phyloP scores from a whole-genome alignment of 768 basidiomycete genomes.

The Dioszegia crocea region DNA sequence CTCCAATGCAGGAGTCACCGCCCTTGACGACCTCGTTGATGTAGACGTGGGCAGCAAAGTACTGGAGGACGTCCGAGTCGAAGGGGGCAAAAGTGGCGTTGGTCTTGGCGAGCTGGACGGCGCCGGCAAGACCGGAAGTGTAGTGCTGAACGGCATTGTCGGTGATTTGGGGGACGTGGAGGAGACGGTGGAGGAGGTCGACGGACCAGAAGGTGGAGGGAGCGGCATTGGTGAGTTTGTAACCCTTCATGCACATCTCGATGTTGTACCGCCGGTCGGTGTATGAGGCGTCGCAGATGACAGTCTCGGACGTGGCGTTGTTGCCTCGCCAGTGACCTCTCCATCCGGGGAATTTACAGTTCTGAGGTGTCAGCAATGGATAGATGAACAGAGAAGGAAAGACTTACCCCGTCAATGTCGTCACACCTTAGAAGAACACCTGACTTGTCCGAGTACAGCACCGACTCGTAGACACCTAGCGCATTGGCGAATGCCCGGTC shows the following conservation, averaged over 20 bases:
- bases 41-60: constrained; percentile 43
- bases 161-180: constrained; percentile 43
- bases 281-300: constrained; percentile 47
- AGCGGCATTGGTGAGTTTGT: constrained; percentile 30
- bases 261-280: constrained; percentile 31
- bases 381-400: neutral
- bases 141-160: constrained; percentile 38
- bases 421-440: constrained; percentile 47
- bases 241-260: constrained; percentile 40
- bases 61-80: constrained; percentile 47
- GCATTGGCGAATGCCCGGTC: constrained; percentile 20
- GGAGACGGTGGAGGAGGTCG: constrained; percentile 47
- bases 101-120: constrained; percentile 39
- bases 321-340: constrained; percentile 48
- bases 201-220: constrained; percentile 38
- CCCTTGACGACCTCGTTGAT: constrained; percentile 40
- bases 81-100: constrained; percentile 35
- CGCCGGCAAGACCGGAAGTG: constrained; percentile 34
- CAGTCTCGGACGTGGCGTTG: constrained; percentile 48
- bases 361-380: constrained; percentile 12
- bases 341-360: constrained; percentile 43
- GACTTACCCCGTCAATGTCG: constrained; percentile 40
- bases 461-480: constrained; percentile 35
- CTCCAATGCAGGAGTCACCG: constrained; percentile 32
- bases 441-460: constrained; percentile 40